Conservation (phyloP, 768 basidiomycete genomes). For the Coprinellus micaceus region DNA sequence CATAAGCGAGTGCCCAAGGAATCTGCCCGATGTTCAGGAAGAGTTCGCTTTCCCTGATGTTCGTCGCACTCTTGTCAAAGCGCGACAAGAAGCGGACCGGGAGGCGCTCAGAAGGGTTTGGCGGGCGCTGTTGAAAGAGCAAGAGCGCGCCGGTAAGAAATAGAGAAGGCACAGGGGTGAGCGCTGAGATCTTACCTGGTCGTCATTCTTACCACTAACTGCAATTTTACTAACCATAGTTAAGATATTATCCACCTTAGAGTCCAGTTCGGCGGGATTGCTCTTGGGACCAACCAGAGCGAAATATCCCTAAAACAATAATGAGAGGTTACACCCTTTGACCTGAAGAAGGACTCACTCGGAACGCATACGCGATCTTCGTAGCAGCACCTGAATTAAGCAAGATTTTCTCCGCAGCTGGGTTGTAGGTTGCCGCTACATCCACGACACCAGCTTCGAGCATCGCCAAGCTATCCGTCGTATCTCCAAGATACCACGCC, state of each 20-base stretch:
- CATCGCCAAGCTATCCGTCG: slow-evolving; percentile 44
- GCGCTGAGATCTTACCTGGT: slow-evolving; percentile 25
- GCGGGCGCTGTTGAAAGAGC: slow-evolving; percentile 20
- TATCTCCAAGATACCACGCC: slow-evolving; percentile 56
- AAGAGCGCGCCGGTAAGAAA: not conserved
- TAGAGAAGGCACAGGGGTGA: not conserved
- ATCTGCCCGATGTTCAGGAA: slow-evolving; percentile 51
- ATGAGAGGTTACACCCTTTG: not conserved
- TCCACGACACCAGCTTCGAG: slow-evolving; percentile 42
- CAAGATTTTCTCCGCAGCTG: slow-evolving; percentile 43
- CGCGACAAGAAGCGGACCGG: slow-evolving; percentile 51
- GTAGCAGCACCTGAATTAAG: slow-evolving; percentile 28
- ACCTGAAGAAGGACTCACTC: slow-evolving; percentile 27
- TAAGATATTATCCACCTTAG: slow-evolving; percentile 28
- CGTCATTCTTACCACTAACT: slow-evolving; percentile 39
- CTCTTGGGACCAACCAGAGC: slow-evolving; percentile 43
- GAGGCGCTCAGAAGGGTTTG: slow-evolving; percentile 21
- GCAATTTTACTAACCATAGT: slow-evolving; percentile 49
- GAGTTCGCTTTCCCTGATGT: slow-evolving; percentile 51
- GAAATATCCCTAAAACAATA: slow-evolving; percentile 44
- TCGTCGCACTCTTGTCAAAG: slow-evolving; percentile 57
- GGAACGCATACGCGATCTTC: slow-evolving; percentile 40
- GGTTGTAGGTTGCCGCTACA: slow-evolving; percentile 50
- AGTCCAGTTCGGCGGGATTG: slow-evolving; percentile 41
- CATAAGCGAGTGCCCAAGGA: slow-evolving; percentile 51